Evolutionary conservation across 179 eudicot species (phyloP).

Genomic region (Silene vulgaris): DNA sequence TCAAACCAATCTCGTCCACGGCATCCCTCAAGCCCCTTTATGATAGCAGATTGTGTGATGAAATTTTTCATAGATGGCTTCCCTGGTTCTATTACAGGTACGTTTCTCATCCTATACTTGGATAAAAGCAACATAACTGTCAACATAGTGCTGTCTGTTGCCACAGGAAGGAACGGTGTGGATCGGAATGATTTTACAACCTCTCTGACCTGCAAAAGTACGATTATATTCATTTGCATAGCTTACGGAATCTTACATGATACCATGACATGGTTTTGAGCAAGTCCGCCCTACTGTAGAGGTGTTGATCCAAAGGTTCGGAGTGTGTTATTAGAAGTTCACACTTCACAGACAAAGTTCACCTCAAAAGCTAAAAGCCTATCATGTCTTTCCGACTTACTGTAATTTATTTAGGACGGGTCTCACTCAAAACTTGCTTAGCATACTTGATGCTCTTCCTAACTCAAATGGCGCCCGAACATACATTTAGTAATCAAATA

Average conservation of each 20-base stretch:
- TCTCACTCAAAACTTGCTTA: background rate
- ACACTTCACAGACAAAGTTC: no score
- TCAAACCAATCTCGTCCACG: constrained; percentile 95
- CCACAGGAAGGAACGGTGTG: constrained; percentile 80
- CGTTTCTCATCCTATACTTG: constrained; percentile 84
- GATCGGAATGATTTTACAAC: constrained; percentile 65
- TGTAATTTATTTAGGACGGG: background rate
- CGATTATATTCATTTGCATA: background rate
- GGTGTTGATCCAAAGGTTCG: background rate
- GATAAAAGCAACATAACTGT: constrained; percentile 76
- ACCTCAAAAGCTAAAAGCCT: no score
- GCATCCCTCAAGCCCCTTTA: constrained; percentile 70
- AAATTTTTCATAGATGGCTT: constrained; percentile 61
- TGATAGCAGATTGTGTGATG: constrained; percentile 86
- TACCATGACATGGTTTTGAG: background rate
- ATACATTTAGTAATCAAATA: no score
- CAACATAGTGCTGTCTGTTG: constrained; percentile 77
- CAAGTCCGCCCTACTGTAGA: background rate
- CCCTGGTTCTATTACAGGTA: constrained; percentile 79
- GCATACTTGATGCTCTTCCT: background rate
- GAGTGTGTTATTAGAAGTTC: no score
- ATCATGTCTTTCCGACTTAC: background rate
- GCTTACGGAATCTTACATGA: background rate
- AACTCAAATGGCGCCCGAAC: background rate
- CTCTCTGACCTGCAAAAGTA: constrained; percentile 58